Evolutionary conservation across 2,329 filamentous ascomycete genomes (phyloP), one percentile per base, ranked within the genome.

Genomic region (Stemphylium beticola): DNA sequence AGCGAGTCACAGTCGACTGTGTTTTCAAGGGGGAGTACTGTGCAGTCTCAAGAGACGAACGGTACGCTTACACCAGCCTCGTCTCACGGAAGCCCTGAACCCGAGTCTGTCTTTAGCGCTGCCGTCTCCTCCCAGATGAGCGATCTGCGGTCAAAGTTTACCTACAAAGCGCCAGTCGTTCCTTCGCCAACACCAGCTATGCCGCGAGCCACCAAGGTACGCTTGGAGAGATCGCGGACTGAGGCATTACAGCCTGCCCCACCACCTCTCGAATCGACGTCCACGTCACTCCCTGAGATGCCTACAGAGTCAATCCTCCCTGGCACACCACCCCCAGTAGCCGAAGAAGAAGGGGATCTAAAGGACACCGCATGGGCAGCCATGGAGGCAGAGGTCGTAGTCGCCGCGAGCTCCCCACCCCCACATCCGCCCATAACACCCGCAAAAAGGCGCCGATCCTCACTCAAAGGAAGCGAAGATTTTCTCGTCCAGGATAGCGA

Each of bases 401-500:
- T 76, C 14, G 69, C 72, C 33, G 64, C 69, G 7, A 72, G 68
- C 31, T 66, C 55, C 34, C 71, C 60, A 40, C 68, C 52, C 32
- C 58, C 55, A 36, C 71, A 59, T 37, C 68, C 52, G 31, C 59
- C 59, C 15, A 56, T 66, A 9, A 60, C 67, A 10, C 58, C 67
- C 24, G 45, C 53, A 5, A 65, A 62, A 14, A 58, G 64, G 24
- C 55, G 62, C 33, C 53, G 60, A 24, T 62, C 63, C 12, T 60
- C 64, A 2, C 42, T 73, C 7, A 75, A 76, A 54, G 79, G 79
- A 11, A 81, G 79, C 55, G 79, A 82, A 57, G 79, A 82, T 44
- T 53, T 80, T 15, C 62, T 81, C 12, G 71, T 81, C 0, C 78
- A 77, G 0, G 75, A 80, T 38, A 81, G 79, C 60, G 76, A 77